These are phyloP conservation scores for Mallotus repandus DNA, from an alignment of 441 rosid genomes.

Conservation along the genomic window DNA sequence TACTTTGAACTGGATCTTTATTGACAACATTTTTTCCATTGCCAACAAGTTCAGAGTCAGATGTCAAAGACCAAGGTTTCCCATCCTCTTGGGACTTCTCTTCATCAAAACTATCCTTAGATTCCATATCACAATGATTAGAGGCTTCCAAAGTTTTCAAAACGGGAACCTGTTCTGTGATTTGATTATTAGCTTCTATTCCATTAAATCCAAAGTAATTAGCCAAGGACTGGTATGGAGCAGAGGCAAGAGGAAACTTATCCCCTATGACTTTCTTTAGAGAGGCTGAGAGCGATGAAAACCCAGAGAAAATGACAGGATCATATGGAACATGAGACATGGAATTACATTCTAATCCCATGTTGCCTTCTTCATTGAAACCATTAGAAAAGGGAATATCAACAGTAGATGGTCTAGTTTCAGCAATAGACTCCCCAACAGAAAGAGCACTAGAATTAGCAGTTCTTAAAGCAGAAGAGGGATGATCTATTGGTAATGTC, in stretches of 20 bases:
- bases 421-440: constrained; percentile 29
- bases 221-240: constrained; percentile 48
- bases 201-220: constrained; percentile 58
- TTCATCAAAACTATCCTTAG: constrained; percentile 35
- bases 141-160: constrained; percentile 35
- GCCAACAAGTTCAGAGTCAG: constrained; percentile 35
- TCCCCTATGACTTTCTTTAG: constrained; percentile 61
- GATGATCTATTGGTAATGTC: constrained; percentile 27
- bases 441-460: constrained; percentile 28
- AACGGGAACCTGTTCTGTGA: constrained; percentile 42
- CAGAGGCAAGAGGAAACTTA: constrained; percentile 41
- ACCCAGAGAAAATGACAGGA: constrained; percentile 73
- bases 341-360: constrained; percentile 39
- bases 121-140: constrained; percentile 33
- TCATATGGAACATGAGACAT: constrained; percentile 71
- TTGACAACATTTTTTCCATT: constrained; percentile 30
- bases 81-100: constrained; percentile 41
- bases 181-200: constrained; percentile 32
- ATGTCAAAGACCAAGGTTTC: constrained; percentile 29
- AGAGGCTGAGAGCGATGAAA: constrained; percentile 74
- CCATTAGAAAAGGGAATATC: constrained; percentile 57
- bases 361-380: constrained; percentile 35
- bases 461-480: constrained; percentile 33
- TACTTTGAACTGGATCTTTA: constrained; percentile 39
- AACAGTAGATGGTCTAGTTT: constrained; percentile 30